phyloP scores from a whole-genome alignment of 2,329 filamentous ascomycete genomes.

The Stromatinia cepivora region DNA sequence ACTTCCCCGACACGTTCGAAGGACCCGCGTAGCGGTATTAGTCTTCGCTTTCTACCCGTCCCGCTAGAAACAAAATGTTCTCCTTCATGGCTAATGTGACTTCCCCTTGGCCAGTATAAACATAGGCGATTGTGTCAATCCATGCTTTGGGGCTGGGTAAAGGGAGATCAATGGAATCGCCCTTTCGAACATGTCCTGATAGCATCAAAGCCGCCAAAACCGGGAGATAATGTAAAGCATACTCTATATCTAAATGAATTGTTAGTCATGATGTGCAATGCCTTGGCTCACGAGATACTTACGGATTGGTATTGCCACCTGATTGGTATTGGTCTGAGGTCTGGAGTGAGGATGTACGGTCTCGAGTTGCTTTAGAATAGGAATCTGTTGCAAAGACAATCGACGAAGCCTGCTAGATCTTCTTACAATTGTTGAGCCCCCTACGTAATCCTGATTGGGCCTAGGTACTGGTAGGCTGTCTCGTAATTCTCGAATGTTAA shows the following conservation, averaged over 20 bases:
- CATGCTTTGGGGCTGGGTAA: slow-evolving; percentile 58
- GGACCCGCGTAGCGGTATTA: slow-evolving; percentile 12
- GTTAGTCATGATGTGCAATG: slow-evolving; percentile 6
- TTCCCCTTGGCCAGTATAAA: slow-evolving; percentile 54
- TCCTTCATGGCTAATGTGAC: slow-evolving; percentile 49
- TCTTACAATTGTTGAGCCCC: slow-evolving; percentile 17
- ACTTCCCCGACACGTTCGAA: not conserved
- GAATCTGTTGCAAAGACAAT: slow-evolving; percentile 25
- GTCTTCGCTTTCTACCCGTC: slow-evolving; percentile 38
- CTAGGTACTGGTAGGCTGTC: slow-evolving; percentile 44
- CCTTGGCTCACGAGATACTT: slow-evolving; percentile 37
- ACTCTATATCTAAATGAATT: slow-evolving; percentile 47
- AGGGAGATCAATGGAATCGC: slow-evolving; percentile 58
- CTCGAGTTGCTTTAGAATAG: slow-evolving; percentile 12
- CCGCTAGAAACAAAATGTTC: slow-evolving; percentile 58
- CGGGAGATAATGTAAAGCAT: slow-evolving; percentile 52
- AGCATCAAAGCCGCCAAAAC: slow-evolving; percentile 56
- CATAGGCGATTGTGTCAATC: slow-evolving; percentile 54
- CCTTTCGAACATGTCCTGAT: slow-evolving; percentile 52
- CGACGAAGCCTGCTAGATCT: slow-evolving; percentile 31
- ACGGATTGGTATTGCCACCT: slow-evolving; percentile 49
- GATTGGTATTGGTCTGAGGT: slow-evolving; percentile 9
- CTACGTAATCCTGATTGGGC: not conserved
- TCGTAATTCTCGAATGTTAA: slow-evolving; percentile 52
- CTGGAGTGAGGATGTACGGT: slow-evolving; percentile 12